A percentile compares a stretch with the other conserved stretches of the same genome.
Conservation (phyloP, 352 stramenopile species). For the Globisporangium echinulatum region DNA sequence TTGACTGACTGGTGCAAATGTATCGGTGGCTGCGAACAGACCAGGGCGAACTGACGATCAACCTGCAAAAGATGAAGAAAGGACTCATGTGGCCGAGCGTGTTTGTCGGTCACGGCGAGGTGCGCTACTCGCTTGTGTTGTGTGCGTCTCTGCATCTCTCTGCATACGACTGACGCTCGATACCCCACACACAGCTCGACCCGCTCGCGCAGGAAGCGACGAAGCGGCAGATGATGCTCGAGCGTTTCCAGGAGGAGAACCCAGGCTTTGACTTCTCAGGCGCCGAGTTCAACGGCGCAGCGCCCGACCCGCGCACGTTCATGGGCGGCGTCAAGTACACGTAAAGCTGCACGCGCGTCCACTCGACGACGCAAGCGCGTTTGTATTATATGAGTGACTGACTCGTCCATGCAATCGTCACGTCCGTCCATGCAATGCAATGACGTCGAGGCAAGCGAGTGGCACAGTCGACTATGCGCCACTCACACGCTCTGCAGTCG, state of each 20-base stretch:
- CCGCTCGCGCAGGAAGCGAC: slow-evolving; percentile 58
- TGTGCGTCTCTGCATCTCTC: slow-evolving; percentile 1
- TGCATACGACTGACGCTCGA: not conserved
- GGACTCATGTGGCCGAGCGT: slow-evolving; percentile 59
- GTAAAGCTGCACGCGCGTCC: slow-evolving; percentile 11
- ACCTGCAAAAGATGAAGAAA: no score
- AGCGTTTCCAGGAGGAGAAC: slow-evolving; percentile 98
- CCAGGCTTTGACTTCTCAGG: slow-evolving; percentile 98
- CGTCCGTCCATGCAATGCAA: no score
- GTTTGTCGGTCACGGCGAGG: slow-evolving; percentile 81
- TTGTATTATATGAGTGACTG: no score
- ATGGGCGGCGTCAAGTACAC: slow-evolving; percentile 94
- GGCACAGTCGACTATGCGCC: no score
- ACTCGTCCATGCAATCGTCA: no score
- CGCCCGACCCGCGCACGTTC: slow-evolving; percentile 94
- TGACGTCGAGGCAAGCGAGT: no score
- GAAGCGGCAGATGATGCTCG: slow-evolving; percentile 95
- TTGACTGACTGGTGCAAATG: not conserved
- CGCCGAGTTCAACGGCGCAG: slow-evolving; percentile 95
- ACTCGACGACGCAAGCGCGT: no score
- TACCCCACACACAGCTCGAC: not conserved
- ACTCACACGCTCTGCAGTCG: no score
- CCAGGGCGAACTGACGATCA: slow-evolving; percentile 1
- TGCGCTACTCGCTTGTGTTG: slow-evolving; percentile 9
- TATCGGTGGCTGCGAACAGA: slow-evolving; percentile 27